Conservation (phyloP, 345 rosid species). For the Hibiscus tridactylites region DNA sequence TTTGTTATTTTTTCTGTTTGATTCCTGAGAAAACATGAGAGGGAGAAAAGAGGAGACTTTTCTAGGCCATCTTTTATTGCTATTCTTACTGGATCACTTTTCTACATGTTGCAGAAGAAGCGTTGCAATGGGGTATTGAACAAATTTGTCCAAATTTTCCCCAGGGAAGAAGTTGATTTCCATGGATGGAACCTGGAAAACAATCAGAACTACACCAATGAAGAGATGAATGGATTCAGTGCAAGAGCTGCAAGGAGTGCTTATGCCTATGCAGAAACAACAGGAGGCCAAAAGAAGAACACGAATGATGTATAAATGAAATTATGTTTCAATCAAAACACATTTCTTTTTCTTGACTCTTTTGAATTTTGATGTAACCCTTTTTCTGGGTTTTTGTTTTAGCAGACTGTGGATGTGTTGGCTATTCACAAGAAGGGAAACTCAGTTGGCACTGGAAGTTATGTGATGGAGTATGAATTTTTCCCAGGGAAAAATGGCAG, state of each 20-base stretch:
- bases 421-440: constrained; percentile 28
- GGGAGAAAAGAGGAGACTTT: background rate
- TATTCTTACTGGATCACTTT: background rate
- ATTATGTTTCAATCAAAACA: background rate
- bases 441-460: constrained; percentile 18
- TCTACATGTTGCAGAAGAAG: constrained; percentile 36
- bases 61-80: background rate
- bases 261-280: constrained; percentile 12
- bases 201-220: constrained; percentile 5
- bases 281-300: constrained; percentile 8
- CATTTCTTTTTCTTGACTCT: background rate
- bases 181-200: constrained; percentile 20
- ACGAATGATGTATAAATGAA: constrained; percentile 17
- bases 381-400: background rate
- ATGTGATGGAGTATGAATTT: constrained; percentile 57
- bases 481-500: constrained; percentile 46
- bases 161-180: constrained; percentile 10
- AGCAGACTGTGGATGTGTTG: constrained; percentile 28
- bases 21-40: background rate
- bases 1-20: background rate
- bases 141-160: background rate
- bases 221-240: constrained; percentile 13
- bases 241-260: constrained; percentile 19
- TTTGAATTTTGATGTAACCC: background rate
- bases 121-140: constrained; percentile 18